These are phyloP conservation scores for Globisporangium lucens DNA, from an alignment of 352 stramenopile species.

Conservation along the genomic window DNA sequence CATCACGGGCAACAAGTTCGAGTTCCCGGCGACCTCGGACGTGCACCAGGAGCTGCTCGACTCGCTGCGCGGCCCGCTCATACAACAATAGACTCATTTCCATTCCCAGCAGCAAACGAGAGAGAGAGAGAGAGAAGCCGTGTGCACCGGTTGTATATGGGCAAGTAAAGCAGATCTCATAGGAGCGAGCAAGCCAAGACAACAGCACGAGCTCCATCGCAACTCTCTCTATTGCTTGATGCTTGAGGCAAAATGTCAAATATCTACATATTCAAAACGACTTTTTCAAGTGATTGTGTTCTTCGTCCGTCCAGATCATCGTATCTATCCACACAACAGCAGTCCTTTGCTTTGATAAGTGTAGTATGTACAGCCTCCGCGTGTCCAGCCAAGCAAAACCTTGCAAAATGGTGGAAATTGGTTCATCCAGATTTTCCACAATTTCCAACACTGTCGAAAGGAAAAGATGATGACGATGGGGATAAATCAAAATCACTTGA, in stretches of 20 bases:
- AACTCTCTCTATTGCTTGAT: neutral
- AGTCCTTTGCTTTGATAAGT: neutral
- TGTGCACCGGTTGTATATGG: neutral
- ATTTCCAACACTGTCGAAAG: conserved; percentile 1
- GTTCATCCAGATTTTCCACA: neutral
- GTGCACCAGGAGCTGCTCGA: conserved; percentile 48
- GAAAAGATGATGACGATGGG: neutral
- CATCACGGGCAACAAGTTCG: conserved; percentile 96
- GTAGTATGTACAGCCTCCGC: neutral
- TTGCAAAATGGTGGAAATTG: neutral
- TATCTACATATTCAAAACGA: neutral
- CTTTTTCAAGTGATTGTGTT: neutral
- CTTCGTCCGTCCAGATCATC: neutral
- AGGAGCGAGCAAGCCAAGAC: too few species aligned
- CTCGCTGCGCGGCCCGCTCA: conserved; percentile 38
- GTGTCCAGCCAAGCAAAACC: neutral
- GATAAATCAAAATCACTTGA: neutral
- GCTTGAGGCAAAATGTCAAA: neutral
- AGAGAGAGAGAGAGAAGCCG: neutral
- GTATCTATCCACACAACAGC: neutral
- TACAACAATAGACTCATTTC: conserved; percentile 4
- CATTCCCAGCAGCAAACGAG: neutral
- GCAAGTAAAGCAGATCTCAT: neutral
- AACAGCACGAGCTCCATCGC: neutral
- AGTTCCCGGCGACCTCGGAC: conserved; percentile 55